These are phyloP conservation scores for Verticillium zaregamsianum DNA, from an alignment of 2,329 filamentous ascomycete genomes.

Conservation along the genomic window DNA sequence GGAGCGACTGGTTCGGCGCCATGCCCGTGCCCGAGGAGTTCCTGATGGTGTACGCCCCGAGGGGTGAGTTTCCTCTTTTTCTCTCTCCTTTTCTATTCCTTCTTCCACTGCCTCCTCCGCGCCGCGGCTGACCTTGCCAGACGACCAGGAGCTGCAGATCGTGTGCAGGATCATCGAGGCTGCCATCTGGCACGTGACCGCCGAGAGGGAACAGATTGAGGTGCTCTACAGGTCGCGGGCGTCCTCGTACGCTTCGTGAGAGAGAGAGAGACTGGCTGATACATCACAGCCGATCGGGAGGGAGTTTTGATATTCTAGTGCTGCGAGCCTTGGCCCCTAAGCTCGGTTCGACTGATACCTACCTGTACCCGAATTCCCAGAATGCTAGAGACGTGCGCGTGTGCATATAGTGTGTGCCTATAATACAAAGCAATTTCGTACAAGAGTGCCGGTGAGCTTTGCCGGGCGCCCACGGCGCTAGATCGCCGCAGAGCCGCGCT, in stretches of 20 bases:
- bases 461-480: no score
- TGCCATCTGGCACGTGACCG: conserved; percentile 63
- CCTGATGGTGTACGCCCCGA: conserved; percentile 77
- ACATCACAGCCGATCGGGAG: no score
- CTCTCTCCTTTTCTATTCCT: conserved; percentile 3
- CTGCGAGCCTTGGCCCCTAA: background rate
- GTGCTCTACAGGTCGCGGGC: conserved; percentile 2
- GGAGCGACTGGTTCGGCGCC: conserved; percentile 48
- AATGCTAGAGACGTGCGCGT: background rate
- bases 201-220: conserved; percentile 36
- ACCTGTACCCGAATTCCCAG: background rate
- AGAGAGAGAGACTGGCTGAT: no score
- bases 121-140: conserved; percentile 20
- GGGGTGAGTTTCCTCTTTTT: conserved; percentile 34
- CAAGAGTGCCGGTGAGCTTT: background rate
- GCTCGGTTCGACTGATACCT: background rate
- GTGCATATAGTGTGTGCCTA: background rate
- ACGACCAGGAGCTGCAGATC: conserved; percentile 62
- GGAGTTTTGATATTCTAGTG: no score
- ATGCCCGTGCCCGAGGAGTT: conserved; percentile 72
- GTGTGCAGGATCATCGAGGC: conserved; percentile 69
- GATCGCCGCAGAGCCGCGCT: background rate
- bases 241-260: background rate
- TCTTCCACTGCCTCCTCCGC: background rate
- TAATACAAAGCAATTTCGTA: background rate